Conservation (phyloP, 2,329 filamentous ascomycete species). For the Fusarium sp. region DNA sequence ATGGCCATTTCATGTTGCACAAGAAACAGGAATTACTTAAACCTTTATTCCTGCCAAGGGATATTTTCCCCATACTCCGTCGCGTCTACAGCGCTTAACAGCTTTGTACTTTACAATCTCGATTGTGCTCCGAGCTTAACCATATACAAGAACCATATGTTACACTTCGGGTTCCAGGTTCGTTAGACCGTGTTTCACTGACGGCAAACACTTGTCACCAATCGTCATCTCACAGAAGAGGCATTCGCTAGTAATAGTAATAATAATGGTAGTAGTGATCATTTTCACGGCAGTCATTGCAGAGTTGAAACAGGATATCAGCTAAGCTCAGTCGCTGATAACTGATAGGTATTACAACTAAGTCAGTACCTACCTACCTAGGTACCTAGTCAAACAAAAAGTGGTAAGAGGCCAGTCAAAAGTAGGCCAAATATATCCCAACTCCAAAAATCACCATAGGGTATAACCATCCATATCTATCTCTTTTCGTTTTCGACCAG, state of each 20-base stretch:
- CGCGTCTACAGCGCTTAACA: not conserved
- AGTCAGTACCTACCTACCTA: too few species aligned
- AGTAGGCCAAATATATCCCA: not conserved
- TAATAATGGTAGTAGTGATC: too few species aligned
- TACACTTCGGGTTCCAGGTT: not conserved
- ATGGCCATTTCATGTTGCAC: constrained; percentile 14
- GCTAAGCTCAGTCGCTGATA: not conserved
- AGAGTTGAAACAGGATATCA: not conserved
- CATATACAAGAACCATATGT: too few species aligned
- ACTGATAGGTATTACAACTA: not conserved
- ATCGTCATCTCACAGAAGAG: not conserved
- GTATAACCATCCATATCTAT: constrained; percentile 24
- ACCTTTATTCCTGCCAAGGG: not conserved
- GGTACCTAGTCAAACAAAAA: not conserved
- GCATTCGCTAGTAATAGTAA: too few species aligned
- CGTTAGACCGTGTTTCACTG: not conserved
- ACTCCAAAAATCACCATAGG: constrained; percentile 13
- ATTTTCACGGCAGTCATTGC: too few species aligned
- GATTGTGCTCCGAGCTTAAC: not conserved
- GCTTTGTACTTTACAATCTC: not conserved
- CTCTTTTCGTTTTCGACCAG: constrained; percentile 8
- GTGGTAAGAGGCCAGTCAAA: not conserved
- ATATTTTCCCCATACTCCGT: not conserved
- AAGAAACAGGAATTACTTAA: constrained; percentile 19
- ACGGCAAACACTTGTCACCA: not conserved